Evolutionary conservation across 2,329 filamentous ascomycete species (phyloP), one percentile per base, ranked within the genome.

Genomic region (Colletotrichum navitas): DNA sequence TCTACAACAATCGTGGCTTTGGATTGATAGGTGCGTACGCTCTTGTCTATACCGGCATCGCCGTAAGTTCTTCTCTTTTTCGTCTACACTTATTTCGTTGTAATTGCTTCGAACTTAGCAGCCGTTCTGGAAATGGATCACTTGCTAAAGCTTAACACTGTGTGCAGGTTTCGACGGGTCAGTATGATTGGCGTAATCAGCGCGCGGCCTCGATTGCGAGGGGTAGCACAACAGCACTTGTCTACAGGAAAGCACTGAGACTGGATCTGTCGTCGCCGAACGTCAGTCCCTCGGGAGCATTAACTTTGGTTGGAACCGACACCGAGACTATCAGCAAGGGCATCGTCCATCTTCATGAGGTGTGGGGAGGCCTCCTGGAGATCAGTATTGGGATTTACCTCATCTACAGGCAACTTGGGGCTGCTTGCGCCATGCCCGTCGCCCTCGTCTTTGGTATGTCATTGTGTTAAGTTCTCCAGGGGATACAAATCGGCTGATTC

Each of bases 381-480:
- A 75, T 80, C 29, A 76, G 51, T 0, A 62, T 80, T 39, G 77
- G 77, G 3, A 75, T 77, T 18, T 79, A 76, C 54, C 69, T 80
- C 7, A 72, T 80, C 18, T 73, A 75, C 26, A 62, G 75, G 12
- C 73, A 86, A 67, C 78, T 87, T 3, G 76, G 78, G 61, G 74
- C 84, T 81, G 82, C 81, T 1, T 83, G 82, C 70, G 74, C 82
- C 0, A 76, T 83, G 52, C 82, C 86, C 51, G 79, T 87, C 14
- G 82, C 75, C 2, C 72, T 88, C 36, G 84, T 83, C 0, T 82
- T 86, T 36, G 84, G 81, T 73, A 78, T 84, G 12, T 47, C n/a
- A 18, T 2, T 18, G 8, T 12, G 6, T 21, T 16, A 21, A 21
- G 10, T 24, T 26, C 7, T 45, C 7, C 1, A 12, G 10, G 43